Evolutionary conservation across 371 early-diverging fungal species (phyloP).

Genomic region (Paramicrosporidium saccamoebae): DNA sequence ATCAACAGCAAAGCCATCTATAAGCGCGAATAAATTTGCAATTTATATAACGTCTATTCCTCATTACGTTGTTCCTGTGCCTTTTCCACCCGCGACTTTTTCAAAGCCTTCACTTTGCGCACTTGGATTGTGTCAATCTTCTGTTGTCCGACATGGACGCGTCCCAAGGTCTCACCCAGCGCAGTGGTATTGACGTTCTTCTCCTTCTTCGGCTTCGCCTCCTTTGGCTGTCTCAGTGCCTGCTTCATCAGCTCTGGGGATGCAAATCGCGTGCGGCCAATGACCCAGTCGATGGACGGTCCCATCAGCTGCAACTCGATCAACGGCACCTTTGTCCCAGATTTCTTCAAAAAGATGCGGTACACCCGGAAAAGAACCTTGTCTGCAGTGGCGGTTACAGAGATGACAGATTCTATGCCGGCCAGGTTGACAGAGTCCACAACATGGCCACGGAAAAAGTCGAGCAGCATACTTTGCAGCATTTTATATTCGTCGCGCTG

Average conservation of each 20-base stretch:
- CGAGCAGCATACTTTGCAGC: slow-evolving; percentile 46
- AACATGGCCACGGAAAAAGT: slow-evolving; percentile 59
- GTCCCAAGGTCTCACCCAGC: slow-evolving; percentile 63
- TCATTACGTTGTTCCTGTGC: neutral
- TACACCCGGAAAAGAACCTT: slow-evolving; percentile 40
- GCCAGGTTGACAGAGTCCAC: slow-evolving; percentile 30
- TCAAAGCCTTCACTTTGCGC: slow-evolving; percentile 90
- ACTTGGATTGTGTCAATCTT: slow-evolving; percentile 67
- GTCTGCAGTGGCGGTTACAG: slow-evolving; percentile 24
- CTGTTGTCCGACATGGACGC: slow-evolving; percentile 68
- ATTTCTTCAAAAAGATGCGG: slow-evolving; percentile 42
- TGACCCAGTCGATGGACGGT: slow-evolving; percentile 39
- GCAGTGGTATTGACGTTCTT: slow-evolving; percentile 68
- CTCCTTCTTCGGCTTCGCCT: slow-evolving; percentile 44
- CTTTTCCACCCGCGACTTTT: slow-evolving; percentile 9
- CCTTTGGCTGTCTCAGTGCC: slow-evolving; percentile 44
- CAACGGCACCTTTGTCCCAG: slow-evolving; percentile 41
- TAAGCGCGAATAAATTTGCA: no score
- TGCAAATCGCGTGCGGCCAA: slow-evolving; percentile 35
- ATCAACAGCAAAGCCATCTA: no score
- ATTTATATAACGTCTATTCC: no score
- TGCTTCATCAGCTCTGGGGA: slow-evolving; percentile 40
- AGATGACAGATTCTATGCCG: slow-evolving; percentile 62
- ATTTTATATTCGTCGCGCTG: slow-evolving; percentile 20
- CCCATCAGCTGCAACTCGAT: slow-evolving; percentile 81